Percentiles rank a stretch among this genome's conserved stretches.
Conservation (phyloP, 352 stramenopile genomes). For the Saprolegnia diclina region DNA sequence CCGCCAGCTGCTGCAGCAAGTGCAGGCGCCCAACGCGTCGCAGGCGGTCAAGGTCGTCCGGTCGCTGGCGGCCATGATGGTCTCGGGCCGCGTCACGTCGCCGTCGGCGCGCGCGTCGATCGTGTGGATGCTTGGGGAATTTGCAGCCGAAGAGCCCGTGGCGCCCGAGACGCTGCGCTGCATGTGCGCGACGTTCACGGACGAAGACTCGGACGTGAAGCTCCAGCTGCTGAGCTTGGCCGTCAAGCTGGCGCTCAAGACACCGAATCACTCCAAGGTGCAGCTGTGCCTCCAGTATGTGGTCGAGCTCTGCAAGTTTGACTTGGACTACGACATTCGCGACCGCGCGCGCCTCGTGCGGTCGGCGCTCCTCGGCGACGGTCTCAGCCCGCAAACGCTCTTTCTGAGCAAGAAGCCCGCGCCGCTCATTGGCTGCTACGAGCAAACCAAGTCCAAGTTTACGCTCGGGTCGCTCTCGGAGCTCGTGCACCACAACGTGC, state of each 20-base stretch:
- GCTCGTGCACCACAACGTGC: conserved; percentile 78
- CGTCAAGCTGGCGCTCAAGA: conserved; percentile 83
- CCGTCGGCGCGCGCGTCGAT: conserved; percentile 81
- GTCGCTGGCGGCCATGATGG: conserved; percentile 72
- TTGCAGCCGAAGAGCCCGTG: conserved; percentile 50
- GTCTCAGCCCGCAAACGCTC: conserved; percentile 66
- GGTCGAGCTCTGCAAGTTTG: conserved; percentile 90
- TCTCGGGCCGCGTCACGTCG: conserved; percentile 59
- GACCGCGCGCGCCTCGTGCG: conserved; percentile 87
- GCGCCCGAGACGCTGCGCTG: conserved; percentile 81
- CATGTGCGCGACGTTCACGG: conserved; percentile 79
- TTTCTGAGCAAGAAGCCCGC: conserved; percentile 77
- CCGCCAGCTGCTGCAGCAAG: conserved; percentile 91
- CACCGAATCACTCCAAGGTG: conserved; percentile 64
- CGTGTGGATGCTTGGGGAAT: conserved; percentile 91
- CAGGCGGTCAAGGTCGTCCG: conserved; percentile 68
- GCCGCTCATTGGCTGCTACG: conserved; percentile 63
- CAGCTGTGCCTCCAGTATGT: conserved; percentile 85
- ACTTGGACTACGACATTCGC: conserved; percentile 89
- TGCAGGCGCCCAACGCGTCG: conserved; percentile 48
- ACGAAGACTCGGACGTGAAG: conserved; percentile 85
- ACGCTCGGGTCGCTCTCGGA: conserved; percentile 83
- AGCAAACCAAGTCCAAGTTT: conserved; percentile 70
- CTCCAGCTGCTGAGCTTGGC: conserved; percentile 89
- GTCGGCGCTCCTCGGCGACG: conserved; percentile 46